Base-by-base conservation (phyloP, 495 filamentous ascomycete genomes). In the Xylaria bambusicola region DNA sequence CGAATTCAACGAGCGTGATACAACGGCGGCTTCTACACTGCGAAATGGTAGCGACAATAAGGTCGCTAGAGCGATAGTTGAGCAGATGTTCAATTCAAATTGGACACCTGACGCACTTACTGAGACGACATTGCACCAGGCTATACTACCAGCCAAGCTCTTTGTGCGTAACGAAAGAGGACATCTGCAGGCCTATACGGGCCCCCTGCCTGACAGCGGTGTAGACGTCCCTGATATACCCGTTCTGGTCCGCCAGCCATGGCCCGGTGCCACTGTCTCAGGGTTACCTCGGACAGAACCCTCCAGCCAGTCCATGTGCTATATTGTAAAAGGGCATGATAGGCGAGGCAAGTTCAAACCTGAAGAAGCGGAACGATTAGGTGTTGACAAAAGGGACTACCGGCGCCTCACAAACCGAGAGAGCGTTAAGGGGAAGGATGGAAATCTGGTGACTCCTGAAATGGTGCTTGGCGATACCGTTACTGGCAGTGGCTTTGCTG, bases 281-380 rank as follows among this genome's bases (percentile, higher is more conserved):
- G 71, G 61, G 10, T 78, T 97, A 0, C 93, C 93, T 5, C 72
- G 75, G 3, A 89, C 92, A 0, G 72, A 74, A 33, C 86, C 84
- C 12, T 83, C 83, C 2, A 69, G 70, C 12, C 84, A 87, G 35
- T 86, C 93, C 10, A 73, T 96, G 50, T 96, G 86, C 45, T 99
- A 98, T 69, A 85, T 99, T 64, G 77, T 96, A 53, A 88, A 87
- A 47, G 84, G 77, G 29, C 85, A 93, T 58, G 78, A 83, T 42
- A 77, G 87, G 35, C 83, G 93, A 24, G 94, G 94, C 13, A 93
- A 87, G 66, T 97, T 99, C 67, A 76, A 87, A 23, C 68, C 80
- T 4, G 57, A 77, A n/a, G 82, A 75, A 59, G 95, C 93, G 0
- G 71, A 62, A 49, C 71, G 70, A 38, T 69, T 89, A 12, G 85